Evolutionary conservation across 257 asterid species (phyloP), one percentile per base, ranked within the genome.

Genomic region (Plantago elongata): DNA sequence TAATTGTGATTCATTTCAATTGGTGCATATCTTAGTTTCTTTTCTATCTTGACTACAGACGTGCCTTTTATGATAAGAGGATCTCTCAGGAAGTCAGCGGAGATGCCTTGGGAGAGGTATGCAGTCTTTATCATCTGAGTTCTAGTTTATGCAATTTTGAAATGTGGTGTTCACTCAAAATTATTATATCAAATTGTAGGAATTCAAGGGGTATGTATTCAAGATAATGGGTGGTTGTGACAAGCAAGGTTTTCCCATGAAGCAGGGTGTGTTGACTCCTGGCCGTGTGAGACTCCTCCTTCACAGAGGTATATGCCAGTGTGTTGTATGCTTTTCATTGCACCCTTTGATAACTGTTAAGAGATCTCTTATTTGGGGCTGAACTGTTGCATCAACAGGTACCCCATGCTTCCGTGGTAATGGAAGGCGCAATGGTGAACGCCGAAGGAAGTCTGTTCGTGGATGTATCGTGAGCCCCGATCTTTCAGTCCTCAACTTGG

Each of bases 201-300:
- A 81, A 55, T 77, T 77, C 48, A 75, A 81, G 72, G 83, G 86
- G 0, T 81, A 81, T 30, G 86, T 81, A 0, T 81, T 81, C 67
- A 81, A 81, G 71, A 81, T 81, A n/a, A 81, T 72, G 83, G 86
- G 86, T 6, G 86, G 86, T 3, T 81, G 86, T 70, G 86, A 81
- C 63, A 81, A 81, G 61, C 86, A 81, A 58, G 86, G 86, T 2
- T 81, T 81, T 42, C 86, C 86, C 14, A 81, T 81, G 86, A 81
- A 81, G 65, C 86, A 81, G 76, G 86, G 86, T 56, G 86, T 81
- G 14, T 55, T 81, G 72, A 77, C 83, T 9, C 79, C 81, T 7
- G 83, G 83, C 2, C 77, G 86, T 50, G 86, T 81, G 27, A 74
- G 86, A 9, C 83, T 81, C 7, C 64, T 81, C 59, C 65, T 81